A percentile compares a stretch with the other conserved stretches of the same genome.
phyloP scores from a whole-genome alignment of 768 basidiomycete genomes.

The Pulveroboletus sp. region DNA sequence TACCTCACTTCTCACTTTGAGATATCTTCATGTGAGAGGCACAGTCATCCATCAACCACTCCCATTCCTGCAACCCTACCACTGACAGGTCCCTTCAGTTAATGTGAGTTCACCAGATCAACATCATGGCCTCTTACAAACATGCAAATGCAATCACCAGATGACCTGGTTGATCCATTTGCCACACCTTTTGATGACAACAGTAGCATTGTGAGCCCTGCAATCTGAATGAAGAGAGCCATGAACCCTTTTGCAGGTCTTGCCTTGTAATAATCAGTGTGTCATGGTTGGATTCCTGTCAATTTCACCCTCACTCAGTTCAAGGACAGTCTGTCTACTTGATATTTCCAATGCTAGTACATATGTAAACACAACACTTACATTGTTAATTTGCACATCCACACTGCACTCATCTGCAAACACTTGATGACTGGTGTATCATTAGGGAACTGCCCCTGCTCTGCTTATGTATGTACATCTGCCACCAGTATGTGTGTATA shows the following conservation, averaged over 20 bases:
- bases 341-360: conserved; percentile 12
- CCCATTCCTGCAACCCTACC: conserved; percentile 17
- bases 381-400: conserved; percentile 9
- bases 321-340: conserved; percentile 5
- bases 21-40: conserved; percentile 13
- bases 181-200: conserved; percentile 81
- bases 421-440: too few species aligned
- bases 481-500: too few species aligned
- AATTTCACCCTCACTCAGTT: not conserved
- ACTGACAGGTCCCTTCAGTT: conserved; percentile 13
- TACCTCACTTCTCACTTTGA: conserved; percentile 7
- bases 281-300: not conserved
- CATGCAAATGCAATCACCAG: conserved; percentile 39
- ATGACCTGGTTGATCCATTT: conserved; percentile 51
- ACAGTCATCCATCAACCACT: conserved; percentile 21
- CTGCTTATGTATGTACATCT: too few species aligned
- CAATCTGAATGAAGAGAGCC: conserved; percentile 41
- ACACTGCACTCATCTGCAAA: conserved; percentile 1
- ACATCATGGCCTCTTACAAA: conserved; percentile 44
- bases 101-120: conserved; percentile 28
- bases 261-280: conserved; percentile 13
- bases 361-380: conserved; percentile 11
- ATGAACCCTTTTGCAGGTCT: conserved; percentile 50
- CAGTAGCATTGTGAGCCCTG: conserved; percentile 33
- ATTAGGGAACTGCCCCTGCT: too few species aligned